These are phyloP conservation scores for Ramularia endophylla DNA, from an alignment of 2,329 filamentous ascomycete genomes.

Conservation along the genomic window DNA sequence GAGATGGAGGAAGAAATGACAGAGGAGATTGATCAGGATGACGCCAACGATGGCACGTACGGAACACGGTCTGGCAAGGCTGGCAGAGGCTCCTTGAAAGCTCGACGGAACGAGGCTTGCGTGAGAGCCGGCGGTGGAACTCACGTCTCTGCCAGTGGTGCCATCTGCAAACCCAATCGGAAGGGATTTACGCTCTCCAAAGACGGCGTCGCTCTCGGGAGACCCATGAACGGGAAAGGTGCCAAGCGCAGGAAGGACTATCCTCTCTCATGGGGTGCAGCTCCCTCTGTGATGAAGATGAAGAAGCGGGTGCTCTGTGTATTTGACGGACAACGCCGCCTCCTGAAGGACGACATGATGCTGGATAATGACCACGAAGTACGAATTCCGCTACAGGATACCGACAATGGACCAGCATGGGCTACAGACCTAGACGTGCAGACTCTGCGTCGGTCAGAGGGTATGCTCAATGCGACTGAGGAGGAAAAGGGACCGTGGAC, in stretches of 20 bases:
- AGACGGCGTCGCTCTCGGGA: conserved; percentile 57
- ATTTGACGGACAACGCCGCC: conserved; percentile 77
- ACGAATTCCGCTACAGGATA: conserved; percentile 65
- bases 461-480: conserved; percentile 69
- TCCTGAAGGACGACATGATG: conserved; percentile 99
- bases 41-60: conserved; percentile 50
- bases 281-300: conserved; percentile 92
- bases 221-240: conserved; percentile 47
- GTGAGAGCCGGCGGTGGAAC: conserved; percentile 37
- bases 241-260: conserved; percentile 93
- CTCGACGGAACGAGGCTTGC: conserved; percentile 36
- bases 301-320: conserved; percentile 95
- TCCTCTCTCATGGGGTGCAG: conserved; percentile 87
- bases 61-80: conserved; percentile 42
- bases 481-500: conserved; percentile 87
- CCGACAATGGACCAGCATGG: conserved; percentile 61
- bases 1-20: conserved; percentile 58
- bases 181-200: conserved; percentile 73
- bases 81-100: conserved; percentile 43
- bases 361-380: conserved; percentile 92
- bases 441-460: conserved; percentile 82
- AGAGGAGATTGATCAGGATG: conserved; percentile 48
- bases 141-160: conserved; percentile 33
- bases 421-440: conserved; percentile 91
- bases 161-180: conserved; percentile 44